Base-by-base conservation (phyloP, 2,329 filamentous ascomycete species). In the Colletotrichum sidae region DNA sequence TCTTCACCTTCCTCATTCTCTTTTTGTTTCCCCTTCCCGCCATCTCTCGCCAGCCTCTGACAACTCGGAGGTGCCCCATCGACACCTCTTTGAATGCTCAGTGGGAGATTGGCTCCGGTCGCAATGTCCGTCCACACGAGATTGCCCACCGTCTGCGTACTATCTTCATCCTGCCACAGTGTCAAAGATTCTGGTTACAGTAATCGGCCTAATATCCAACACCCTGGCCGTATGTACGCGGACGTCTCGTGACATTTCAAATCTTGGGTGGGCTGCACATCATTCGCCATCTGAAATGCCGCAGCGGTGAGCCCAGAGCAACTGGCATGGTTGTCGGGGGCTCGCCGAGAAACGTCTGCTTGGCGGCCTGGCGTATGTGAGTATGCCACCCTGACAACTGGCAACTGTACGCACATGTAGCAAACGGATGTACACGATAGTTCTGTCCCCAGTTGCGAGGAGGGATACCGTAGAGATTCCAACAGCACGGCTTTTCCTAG, bases 401-500 rank as follows among this genome's bases (percentile, higher is more conserved):
- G 12, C 37, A 50, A 53, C 39, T 39, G 44, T 25, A 25, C 4
- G 25, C 25, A 25, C 25, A 25, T 25, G 25, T 25, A 25, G 25
- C 25, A 25, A 25, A 25, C 25, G 25, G 25, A 25, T 25, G 25
- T 25, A 25, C 25, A 25, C 25, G 25, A 25, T 25, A 25, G 25
- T 25, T 39, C 4, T n/a, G n/a, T 10, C 35, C 7, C 34, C 44
- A 44, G 46, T 42, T 52, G 57, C 25, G 45, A 9, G 37, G 44
- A 17, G 8, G 50, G 39, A 47, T 51, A 45, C 51, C 57, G 52
- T 39, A 52, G 44, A 37, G 55, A 38, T 45, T 3, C 55, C 44
- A 52, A 42, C 41, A 56, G 39, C 33, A 61, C 55, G 51, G 25
- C 50, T 51, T 62, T 57, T 65, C 35, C 62, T 56, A 56, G 62